A percentile compares a stretch with the other conserved stretches of the same genome.
Conservation (phyloP, 176 grass and related monocot genomes). For the sorghum (Sorghum bicolor) region Sorghum_bicolor_NCBIv3 NC_012873.2:7759501-7760000, state of each 20-base stretch:
- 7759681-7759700: conserved; percentile 84
- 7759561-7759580: conserved; percentile 62
- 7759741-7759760: conserved; percentile 86
- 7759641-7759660: conserved; percentile 95
- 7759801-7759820: conserved; percentile 76
- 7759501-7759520: conserved; percentile 99
- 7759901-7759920: conserved; percentile 86
- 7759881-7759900: conserved; percentile 89
- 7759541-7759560: conserved; percentile 96
- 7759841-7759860: conserved; percentile 81
- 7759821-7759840: conserved; percentile 82
- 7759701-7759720: conserved; percentile 55
- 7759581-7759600: conserved; percentile 72
- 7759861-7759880: conserved; percentile 86
- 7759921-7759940: conserved; percentile 75
- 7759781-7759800: conserved; percentile 75
- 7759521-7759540: conserved; percentile 90
- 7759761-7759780: conserved; percentile 88
- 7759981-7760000: not conserved
- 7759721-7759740: conserved; percentile 88
- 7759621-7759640: conserved; percentile 71
- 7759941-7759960: conserved; percentile 37
- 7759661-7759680: conserved; percentile 68
- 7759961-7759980: not conserved
- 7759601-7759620: conserved; percentile 56